Base-by-base conservation (phyloP, 345 rosid species). In the Ricinus communis region DNA sequence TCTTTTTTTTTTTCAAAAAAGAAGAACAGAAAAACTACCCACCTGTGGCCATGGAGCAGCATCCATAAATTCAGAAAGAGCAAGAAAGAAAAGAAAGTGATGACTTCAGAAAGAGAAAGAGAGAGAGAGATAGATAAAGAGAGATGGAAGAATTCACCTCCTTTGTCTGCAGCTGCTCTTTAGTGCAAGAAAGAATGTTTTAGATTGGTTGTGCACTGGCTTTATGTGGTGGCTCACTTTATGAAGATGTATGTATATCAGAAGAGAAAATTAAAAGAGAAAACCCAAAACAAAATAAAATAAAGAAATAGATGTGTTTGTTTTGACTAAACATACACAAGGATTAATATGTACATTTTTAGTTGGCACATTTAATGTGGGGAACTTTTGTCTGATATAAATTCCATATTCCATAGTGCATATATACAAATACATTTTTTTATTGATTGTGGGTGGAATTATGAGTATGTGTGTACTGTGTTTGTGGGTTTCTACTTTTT, bases 121-220 rank as follows among this genome's bases (percentile, higher is more conserved):
- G 55, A 70, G 69, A 60, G 50, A 67, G 54, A 68, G 22, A 78
- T 77, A 66, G 75, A 70, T n/a, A n/a, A n/a, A 75, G 52, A 62
- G 58, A 11, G 10, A 45, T 18, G 38, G 63, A 45, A 59, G 65
- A 46, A 65, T 75, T 84, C 82, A 76, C 72, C 84, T 79, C 79
- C 79, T 78, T 80, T 80, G 82, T 82, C 83, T 74, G 84, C 72
- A 76, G 83, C 86, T 74, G 84, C 76, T 76, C 77, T 71, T 77
- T 72, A 68, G 81, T 66, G 84, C 77, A 72, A 77, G 85, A 85
- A 79, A 77, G 86, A 81, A 82, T 85, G 86, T 82, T 79, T 82
- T 76, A 79, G 86, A 71, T 73, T 64, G 84, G 68, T 78, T 78
- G 69, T 72, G 31, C 71, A 65, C 57, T 82, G 79, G 83, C 84